Evolutionary conservation across 2,329 filamentous ascomycete genomes (phyloP).

Genomic region (Xylariaceae sp.): DNA sequence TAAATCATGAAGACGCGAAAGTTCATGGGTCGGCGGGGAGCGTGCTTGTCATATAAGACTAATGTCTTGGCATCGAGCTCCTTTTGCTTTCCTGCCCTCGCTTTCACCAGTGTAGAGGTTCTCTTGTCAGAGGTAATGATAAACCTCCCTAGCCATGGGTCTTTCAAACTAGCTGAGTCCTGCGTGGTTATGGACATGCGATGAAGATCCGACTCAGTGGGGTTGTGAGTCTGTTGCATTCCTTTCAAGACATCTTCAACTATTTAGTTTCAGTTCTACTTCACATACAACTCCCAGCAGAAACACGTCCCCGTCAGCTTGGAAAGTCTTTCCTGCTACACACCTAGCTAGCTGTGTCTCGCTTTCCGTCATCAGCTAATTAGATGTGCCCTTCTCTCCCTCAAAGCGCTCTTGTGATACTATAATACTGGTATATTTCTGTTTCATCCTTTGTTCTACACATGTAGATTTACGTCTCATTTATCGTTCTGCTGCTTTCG

Average conservation of each 20-base stretch:
- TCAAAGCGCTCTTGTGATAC: neutral
- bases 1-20: constrained; percentile 14
- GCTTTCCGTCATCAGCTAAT: constrained; percentile 7
- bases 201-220: neutral
- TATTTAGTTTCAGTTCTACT: neutral
- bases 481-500: neutral
- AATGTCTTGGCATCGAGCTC: constrained; percentile 13
- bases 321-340: neutral
- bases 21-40: neutral
- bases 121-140: neutral
- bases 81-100: constrained; percentile 5
- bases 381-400: neutral
- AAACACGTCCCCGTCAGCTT: constrained; percentile 6
- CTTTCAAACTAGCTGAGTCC: neutral
- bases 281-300: neutral
- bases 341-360: neutral
- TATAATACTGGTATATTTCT: constrained; percentile 5
- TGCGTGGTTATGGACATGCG: constrained; percentile 1
- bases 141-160: neutral
- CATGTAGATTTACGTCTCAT: neutral
- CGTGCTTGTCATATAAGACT: neutral
- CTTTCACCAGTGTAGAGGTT: constrained; percentile 3
- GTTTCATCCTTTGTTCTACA: constrained; percentile 4
- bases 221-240: neutral
- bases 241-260: neutral